Evolutionary conservation across 2,329 filamentous ascomycete genomes (phyloP), one percentile per base, ranked within the genome.

Genomic region (Dendrostoma leiphaemia): DNA sequence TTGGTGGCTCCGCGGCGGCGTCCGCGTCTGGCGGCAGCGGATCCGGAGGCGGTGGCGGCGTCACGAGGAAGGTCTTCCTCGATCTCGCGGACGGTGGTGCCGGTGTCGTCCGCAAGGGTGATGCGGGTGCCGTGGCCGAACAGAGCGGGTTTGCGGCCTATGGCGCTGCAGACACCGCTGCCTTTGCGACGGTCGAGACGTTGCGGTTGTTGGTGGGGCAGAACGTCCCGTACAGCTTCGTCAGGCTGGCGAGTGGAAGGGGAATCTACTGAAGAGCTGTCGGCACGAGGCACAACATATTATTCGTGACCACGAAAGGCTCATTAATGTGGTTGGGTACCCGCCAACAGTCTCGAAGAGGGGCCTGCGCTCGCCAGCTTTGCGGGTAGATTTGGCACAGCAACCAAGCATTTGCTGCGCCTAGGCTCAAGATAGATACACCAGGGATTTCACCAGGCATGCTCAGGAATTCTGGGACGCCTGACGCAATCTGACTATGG

Each of bases 171-270:
- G 90, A 95, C 69, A 88, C 91, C 29, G 87, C 86, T 53, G 89
- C 90, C 0, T 94, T 91, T 74, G 92, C 89, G 21, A 92, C 89
- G 2, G 90, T 93, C 5, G 89, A 94, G 71, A 93, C 86, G 46
- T 71, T 94, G 52, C 78, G 90, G 61, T 69, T 92, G 56, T 77
- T 95, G 23, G 88, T 93, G 10, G 90, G 90, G 9, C 89, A 94
- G 72, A 94, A 94, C 67, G 89, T 94, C 53, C 89, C 88, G 6
- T 93, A 91, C 70, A 91, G 89, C 71, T 95, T 95, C 74, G 90
- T 94, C 38, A 79, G 89, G 46, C 75, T 94, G 66, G 89, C 90
- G 2, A 78, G 78, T 46, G 80, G 80, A 2, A 70, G 77, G 21
- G 73, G 71, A 26, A 69, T 79, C 57, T 81, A 76, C 60, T 81